These are phyloP conservation scores for Serendipita sp. DNA, from an alignment of 768 basidiomycete genomes.

Conservation along the genomic window DNA sequence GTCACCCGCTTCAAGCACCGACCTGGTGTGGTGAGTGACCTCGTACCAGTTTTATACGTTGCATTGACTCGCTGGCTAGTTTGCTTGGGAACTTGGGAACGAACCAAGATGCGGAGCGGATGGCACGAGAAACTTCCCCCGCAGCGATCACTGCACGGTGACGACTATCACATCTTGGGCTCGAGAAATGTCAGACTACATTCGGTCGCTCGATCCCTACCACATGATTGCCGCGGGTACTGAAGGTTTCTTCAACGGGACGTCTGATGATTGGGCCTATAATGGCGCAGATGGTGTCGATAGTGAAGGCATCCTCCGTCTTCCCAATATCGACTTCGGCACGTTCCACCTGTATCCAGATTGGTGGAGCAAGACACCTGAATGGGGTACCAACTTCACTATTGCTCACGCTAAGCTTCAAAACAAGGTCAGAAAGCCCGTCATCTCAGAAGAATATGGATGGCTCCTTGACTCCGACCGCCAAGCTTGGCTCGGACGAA, in stretches of 20 bases:
- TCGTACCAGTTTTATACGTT: background rate
- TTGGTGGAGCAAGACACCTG: conserved; percentile 12
- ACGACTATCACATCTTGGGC: conserved; percentile 11
- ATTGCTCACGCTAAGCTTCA: conserved; percentile 6
- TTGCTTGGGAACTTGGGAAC: conserved; percentile 6
- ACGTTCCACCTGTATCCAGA: conserved; percentile 12
- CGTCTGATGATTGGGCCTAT: conserved; percentile 7
- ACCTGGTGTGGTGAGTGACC: conserved; percentile 7
- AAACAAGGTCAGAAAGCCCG: conserved; percentile 10
- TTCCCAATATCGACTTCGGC: conserved; percentile 9
- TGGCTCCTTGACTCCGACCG: conserved; percentile 9
- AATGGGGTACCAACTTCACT: conserved; percentile 10
- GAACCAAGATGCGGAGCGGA: conserved; percentile 12
- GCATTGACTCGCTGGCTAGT: background rate
- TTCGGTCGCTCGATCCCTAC: conserved; percentile 12
- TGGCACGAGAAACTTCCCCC: conserved; percentile 12
- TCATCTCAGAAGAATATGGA: conserved; percentile 11
- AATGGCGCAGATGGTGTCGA: conserved; percentile 11
- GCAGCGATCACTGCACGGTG: conserved; percentile 11
- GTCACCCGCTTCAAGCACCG: conserved; percentile 9
- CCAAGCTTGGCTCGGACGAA: conserved; percentile 4
- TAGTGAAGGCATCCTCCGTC: conserved; percentile 6
- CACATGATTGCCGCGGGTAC: conserved; percentile 13
- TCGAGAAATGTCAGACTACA: conserved; percentile 12
- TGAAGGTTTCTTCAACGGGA: conserved; percentile 13